These are phyloP conservation scores for Cunninghamia lanceolata DNA, from an alignment of 75 land plant genomes.

Conservation along the genomic window DNA sequence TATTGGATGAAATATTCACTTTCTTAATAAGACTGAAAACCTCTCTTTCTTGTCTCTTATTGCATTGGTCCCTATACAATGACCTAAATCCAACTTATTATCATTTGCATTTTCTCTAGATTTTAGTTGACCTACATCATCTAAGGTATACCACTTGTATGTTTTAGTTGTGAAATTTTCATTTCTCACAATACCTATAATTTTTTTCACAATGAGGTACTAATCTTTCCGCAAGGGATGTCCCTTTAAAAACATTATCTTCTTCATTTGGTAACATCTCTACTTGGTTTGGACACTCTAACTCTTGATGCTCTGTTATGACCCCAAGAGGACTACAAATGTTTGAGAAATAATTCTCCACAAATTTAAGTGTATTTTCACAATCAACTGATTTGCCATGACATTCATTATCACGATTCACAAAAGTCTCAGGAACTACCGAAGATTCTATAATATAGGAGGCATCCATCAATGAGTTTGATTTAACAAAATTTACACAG, in stretches of 20 bases:
- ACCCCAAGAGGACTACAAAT: not conserved
- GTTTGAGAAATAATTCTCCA: not conserved
- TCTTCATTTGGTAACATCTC: not conserved
- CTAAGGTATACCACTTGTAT: not conserved
- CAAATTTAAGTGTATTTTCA: too few relatives aligned
- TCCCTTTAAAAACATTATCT: constrained; percentile 4
- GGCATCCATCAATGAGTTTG: constrained; percentile 18
- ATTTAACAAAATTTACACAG: constrained; percentile 3
- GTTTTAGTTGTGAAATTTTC: not conserved
- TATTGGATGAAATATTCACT: too few relatives aligned
- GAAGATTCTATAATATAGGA: constrained; percentile 53
- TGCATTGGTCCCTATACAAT: constrained; percentile 2
- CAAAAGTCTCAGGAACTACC: constrained; percentile 44
- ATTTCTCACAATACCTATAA: not conserved
- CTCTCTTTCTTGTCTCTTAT: too few relatives aligned
- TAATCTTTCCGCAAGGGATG: not conserved
- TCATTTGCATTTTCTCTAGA: constrained; percentile 1
- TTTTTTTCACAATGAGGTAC: not conserved
- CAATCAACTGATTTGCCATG: not conserved
- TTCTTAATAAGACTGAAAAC: too few relatives aligned
- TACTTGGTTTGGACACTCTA: constrained; percentile 11
- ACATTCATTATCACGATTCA: constrained; percentile 10
- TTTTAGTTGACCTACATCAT: not conserved
- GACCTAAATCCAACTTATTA: not conserved
- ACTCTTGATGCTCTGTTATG: not conserved